phyloP scores from a whole-genome alignment of 257 asterid genomes.

The Solanum corneliomulleri region DNA sequence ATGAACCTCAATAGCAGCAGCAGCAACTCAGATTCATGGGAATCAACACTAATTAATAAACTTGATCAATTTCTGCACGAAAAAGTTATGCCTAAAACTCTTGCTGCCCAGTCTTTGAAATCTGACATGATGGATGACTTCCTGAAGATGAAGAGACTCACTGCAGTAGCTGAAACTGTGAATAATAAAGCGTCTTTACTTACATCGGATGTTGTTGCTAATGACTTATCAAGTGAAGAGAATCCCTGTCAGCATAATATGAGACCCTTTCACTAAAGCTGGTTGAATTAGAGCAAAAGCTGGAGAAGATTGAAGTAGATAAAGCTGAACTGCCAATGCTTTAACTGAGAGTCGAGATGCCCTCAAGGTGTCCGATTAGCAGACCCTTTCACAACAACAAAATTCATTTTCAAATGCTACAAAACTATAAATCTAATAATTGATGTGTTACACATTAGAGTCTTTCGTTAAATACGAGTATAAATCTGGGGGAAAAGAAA shows the following conservation, averaged over 20 bases:
- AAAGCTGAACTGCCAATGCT: slow-evolving; percentile 30
- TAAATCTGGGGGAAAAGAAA: too few relatives aligned
- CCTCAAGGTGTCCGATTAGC: slow-evolving; percentile 20
- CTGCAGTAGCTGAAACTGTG: slow-evolving; percentile 39
- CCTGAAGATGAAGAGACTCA: slow-evolving; percentile 75
- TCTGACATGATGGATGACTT: slow-evolving; percentile 79
- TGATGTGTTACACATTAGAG: too few relatives aligned
- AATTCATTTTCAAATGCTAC: too few relatives aligned
- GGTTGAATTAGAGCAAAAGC: slow-evolving; percentile 42
- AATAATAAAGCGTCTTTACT: slow-evolving; percentile 10
- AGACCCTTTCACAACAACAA: background rate
- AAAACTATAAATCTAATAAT: too few relatives aligned
- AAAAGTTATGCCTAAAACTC: slow-evolving; percentile 20
- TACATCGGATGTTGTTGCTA: slow-evolving; percentile 14
- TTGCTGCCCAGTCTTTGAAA: slow-evolving; percentile 23
- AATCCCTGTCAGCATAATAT: slow-evolving; percentile 23
- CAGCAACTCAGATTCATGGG: too few relatives aligned
- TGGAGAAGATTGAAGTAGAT: slow-evolving; percentile 34
- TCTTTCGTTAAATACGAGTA: too few relatives aligned
- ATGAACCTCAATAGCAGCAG: too few relatives aligned
- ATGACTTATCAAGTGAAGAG: slow-evolving; percentile 21
- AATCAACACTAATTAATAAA: too few relatives aligned
- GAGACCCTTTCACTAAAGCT: slow-evolving; percentile 27
- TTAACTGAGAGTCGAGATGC: slow-evolving; percentile 25
- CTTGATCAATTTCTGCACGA: too few relatives aligned